Percentiles rank a stretch among this genome's conserved stretches.
Evolutionary conservation across 345 rosid species (phyloP).

Genomic region (Excoecaria agallocha): DNA sequence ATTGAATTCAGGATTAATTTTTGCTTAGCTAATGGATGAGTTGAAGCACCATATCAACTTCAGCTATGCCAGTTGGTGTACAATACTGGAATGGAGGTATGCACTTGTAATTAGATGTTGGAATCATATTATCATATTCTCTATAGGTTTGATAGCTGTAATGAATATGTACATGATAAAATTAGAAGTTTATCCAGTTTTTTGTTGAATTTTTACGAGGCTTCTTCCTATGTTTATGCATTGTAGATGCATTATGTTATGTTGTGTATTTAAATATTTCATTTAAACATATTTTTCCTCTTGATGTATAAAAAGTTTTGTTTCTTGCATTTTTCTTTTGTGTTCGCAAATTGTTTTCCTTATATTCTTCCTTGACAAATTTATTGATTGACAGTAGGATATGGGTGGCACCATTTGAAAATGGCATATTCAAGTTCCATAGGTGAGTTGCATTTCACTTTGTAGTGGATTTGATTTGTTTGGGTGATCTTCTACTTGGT

Average conservation of each 20-base stretch:
- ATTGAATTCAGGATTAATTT: not conserved
- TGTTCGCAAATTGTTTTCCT: not conserved
- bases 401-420: no score
- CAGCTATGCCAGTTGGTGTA: not conserved
- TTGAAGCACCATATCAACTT: not conserved
- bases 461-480: no score
- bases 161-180: not conserved
- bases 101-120: constrained; percentile 4
- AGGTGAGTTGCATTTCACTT: not conserved
- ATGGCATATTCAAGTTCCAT: no score
- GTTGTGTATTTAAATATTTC: not conserved
- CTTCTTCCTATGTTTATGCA: constrained; percentile 3
- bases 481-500: no score
- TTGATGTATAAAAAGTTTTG: not conserved
- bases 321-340: not conserved
- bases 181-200: not conserved
- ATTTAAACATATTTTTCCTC: not conserved
- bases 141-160: not conserved
- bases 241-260: not conserved
- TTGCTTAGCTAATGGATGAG: not conserved
- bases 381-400: not conserved
- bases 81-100: constrained; percentile 5
- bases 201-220: not conserved
- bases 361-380: not conserved
- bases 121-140: constrained; percentile 7